These are phyloP conservation scores for Austropuccinia psidii DNA, from an alignment of 1,284 basidiomycete species.

Conservation along the genomic window DNA sequence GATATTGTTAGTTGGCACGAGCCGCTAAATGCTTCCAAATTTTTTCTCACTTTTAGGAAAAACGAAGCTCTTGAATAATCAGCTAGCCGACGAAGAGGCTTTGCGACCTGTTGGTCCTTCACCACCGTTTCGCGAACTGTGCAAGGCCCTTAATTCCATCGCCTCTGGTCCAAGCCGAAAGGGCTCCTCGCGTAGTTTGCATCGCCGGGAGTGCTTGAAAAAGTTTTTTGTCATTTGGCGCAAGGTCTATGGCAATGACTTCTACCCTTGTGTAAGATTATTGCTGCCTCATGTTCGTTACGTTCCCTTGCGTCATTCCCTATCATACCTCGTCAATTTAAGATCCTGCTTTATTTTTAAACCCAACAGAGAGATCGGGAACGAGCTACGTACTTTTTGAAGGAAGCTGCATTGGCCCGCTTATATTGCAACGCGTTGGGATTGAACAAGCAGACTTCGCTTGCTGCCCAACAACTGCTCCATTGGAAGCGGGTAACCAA, in stretches of 20 bases:
- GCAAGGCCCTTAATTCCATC: conserved; percentile 47
- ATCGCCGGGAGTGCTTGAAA: conserved; percentile 33
- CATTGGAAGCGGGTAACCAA: conserved; percentile 79
- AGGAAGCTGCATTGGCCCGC: conserved; percentile 83
- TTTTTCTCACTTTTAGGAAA: too few relatives aligned
- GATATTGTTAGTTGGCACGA: too few relatives aligned
- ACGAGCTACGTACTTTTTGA: conserved; percentile 77
- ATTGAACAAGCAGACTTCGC: conserved; percentile 64
- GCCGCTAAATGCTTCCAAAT: too few relatives aligned
- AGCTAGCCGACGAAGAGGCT: background rate
- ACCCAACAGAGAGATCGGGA: conserved; percentile 71
- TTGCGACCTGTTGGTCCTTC: conserved; percentile 45
- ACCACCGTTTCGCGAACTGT: conserved; percentile 48
- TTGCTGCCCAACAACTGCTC: conserved; percentile 62
- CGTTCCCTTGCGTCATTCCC: background rate
- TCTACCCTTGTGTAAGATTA: conserved; percentile 52
- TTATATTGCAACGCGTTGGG: conserved; percentile 80
- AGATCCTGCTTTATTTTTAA: background rate
- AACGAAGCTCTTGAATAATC: too few relatives aligned
- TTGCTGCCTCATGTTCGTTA: conserved; percentile 51
- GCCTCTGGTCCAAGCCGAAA: conserved; percentile 14
- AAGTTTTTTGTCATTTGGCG: conserved; percentile 47
- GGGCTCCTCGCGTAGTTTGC: conserved; percentile 18
- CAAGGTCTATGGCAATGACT: conserved; percentile 50
- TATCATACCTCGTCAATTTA: background rate